Conservation (phyloP, 1,139 yeast species). For the Saccharomyces hybrid region DNA sequence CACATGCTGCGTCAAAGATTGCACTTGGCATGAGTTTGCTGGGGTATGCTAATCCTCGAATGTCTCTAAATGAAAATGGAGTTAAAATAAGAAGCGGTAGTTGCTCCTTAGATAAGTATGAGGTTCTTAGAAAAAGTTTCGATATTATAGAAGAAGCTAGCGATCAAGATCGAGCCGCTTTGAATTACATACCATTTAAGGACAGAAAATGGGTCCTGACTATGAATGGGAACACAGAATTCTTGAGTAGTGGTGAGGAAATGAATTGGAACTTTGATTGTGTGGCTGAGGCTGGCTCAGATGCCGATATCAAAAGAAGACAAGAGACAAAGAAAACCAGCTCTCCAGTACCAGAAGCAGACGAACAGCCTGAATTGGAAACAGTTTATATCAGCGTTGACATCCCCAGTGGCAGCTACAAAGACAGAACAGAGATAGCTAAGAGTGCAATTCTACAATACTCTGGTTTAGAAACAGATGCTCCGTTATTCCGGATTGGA, state of each 20-base stretch:
- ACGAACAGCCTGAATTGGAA: slow-evolving; percentile 13
- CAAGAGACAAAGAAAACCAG: background rate
- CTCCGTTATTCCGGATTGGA: slow-evolving; percentile 50
- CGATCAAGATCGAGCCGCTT: background rate
- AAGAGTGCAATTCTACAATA: slow-evolving; percentile 40
- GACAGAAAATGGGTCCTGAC: slow-evolving; percentile 44
- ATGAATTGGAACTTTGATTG: slow-evolving; percentile 72
- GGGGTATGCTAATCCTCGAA: slow-evolving; percentile 42
- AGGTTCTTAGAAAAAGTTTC: slow-evolving; percentile 37
- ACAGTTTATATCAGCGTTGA: slow-evolving; percentile 40
- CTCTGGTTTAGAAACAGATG: slow-evolving; percentile 44
- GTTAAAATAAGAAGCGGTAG: slow-evolving; percentile 46
- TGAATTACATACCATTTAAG: slow-evolving; percentile 13
- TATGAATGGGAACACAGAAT: slow-evolving; percentile 62
- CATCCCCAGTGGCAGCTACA: slow-evolving; percentile 34
- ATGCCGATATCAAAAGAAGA: slow-evolving; percentile 54
- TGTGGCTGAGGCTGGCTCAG: slow-evolving; percentile 65
- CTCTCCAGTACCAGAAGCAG: background rate
- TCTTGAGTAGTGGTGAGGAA: slow-evolving; percentile 68
- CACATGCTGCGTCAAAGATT: slow-evolving; percentile 82
- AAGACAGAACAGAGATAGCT: slow-evolving; percentile 22
- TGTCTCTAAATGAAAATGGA: slow-evolving; percentile 42
- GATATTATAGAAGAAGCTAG: slow-evolving; percentile 25
- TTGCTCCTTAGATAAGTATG: slow-evolving; percentile 51
- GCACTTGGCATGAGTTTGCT: slow-evolving; percentile 66